These are phyloP conservation scores for Paraconiothyrium sp. DNA, from an alignment of 2,329 filamentous ascomycete genomes.

Conservation along the genomic window DNA sequence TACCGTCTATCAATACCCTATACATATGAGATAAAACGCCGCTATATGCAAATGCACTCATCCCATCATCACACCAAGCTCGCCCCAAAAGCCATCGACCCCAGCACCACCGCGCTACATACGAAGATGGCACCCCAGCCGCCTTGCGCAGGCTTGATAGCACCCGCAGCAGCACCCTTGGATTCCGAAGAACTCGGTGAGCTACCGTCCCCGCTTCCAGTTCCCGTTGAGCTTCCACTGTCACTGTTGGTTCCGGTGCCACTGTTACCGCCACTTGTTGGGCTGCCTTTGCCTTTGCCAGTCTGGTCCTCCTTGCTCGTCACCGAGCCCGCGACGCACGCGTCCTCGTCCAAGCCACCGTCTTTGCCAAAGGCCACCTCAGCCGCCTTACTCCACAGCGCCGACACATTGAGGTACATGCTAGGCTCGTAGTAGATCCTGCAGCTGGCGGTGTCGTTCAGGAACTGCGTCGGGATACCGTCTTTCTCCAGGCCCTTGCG, in stretches of 20 bases:
- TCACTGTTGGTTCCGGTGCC: constrained; percentile 6
- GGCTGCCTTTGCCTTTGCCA: constrained; percentile 36
- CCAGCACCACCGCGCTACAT: constrained; percentile 21
- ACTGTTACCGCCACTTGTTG: constrained; percentile 13
- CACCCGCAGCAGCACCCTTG: constrained; percentile 23
- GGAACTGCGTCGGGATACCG: constrained; percentile 65
- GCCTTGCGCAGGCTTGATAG: constrained; percentile 10
- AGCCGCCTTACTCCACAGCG: constrained; percentile 60
- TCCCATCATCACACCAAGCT: constrained; percentile 20
- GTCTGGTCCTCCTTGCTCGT: constrained; percentile 38
- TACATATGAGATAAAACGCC: constrained; percentile 4
- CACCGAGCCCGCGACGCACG: constrained; percentile 41
- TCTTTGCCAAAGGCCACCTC: constrained; percentile 41
- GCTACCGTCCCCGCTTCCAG: neutral
- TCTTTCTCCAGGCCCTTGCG: constrained; percentile 40
- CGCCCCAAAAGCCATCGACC: constrained; percentile 24
- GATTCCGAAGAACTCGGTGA: constrained; percentile 12
- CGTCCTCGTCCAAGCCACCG: constrained; percentile 36
- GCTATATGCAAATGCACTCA: neutral
- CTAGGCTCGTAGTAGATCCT: constrained; percentile 66
- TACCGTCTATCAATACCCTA: neutral
- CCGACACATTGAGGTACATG: constrained; percentile 62
- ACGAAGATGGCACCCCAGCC: constrained; percentile 24
- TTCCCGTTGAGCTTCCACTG: constrained; percentile 14
- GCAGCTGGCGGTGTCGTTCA: constrained; percentile 69